These are phyloP conservation scores for Neonectria neomacrospora DNA, from an alignment of 2,329 filamentous ascomycete genomes.

Conservation along the genomic window DNA sequence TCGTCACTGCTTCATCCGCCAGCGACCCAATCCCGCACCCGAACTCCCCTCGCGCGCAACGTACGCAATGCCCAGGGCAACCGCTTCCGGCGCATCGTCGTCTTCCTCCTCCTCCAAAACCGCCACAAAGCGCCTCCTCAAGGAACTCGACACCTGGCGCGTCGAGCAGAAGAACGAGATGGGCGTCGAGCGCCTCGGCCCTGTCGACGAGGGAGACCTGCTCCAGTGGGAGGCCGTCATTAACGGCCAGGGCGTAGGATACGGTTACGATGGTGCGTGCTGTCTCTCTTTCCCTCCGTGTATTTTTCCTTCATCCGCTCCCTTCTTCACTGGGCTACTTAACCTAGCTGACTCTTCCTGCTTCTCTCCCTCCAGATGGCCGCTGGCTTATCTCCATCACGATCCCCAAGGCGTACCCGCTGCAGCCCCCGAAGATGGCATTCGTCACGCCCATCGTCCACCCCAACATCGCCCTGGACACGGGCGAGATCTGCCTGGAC, in stretches of 20 bases:
- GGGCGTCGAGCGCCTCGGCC: constrained; percentile 69
- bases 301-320: neutral
- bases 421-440: constrained; percentile 77
- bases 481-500: constrained; percentile 94
- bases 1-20: neutral
- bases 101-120: constrained; percentile 55
- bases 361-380: constrained; percentile 63
- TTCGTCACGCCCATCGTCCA: constrained; percentile 90
- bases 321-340: neutral
- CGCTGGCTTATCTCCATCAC: constrained; percentile 84
- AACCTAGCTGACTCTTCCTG: constrained; percentile 3
- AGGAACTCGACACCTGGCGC: constrained; percentile 66
- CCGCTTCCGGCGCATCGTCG: constrained; percentile 28
- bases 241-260: constrained; percentile 65
- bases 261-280: constrained; percentile 65
- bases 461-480: constrained; percentile 77
- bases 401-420: constrained; percentile 83
- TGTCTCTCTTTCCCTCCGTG: neutral
- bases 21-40: neutral
- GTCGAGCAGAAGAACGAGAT: constrained; percentile 59
- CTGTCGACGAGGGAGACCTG: constrained; percentile 64
- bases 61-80: constrained; percentile 31
- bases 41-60: neutral
- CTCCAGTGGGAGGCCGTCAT: constrained; percentile 70
- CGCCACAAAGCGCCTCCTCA: constrained; percentile 67